A percentile compares a stretch with the other conserved stretches of the same genome.
These are phyloP conservation scores for Phanerodontia chrysosporium DNA, from an alignment of 768 basidiomycete genomes.

Conservation along the genomic window DNA sequence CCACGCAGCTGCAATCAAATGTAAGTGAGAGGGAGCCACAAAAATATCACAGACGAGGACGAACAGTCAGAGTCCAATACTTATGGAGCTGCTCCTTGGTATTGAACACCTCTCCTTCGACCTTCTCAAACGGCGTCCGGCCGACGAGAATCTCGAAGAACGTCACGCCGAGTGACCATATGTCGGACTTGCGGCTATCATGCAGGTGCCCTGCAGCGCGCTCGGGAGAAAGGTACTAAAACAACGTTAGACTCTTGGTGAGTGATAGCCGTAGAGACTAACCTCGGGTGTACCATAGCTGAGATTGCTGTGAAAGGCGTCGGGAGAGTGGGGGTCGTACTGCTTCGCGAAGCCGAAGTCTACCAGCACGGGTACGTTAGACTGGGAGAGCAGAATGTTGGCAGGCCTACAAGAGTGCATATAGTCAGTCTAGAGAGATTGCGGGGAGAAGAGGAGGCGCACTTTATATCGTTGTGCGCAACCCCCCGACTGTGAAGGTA, in stretches of 20 bases:
- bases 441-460: slow-evolving; percentile 22
- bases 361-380: slow-evolving; percentile 81
- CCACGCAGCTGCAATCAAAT: slow-evolving; percentile 52
- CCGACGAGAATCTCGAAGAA: slow-evolving; percentile 94
- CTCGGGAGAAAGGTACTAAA: slow-evolving; percentile 89
- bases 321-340: slow-evolving; percentile 59
- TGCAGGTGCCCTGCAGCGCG: slow-evolving; percentile 85
- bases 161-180: slow-evolving; percentile 84
- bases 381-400: slow-evolving; percentile 81
- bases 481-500: slow-evolving; percentile 82
- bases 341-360: slow-evolving; percentile 97
- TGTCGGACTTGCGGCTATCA: slow-evolving; percentile 89
- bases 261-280: neutral
- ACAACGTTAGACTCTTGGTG: neutral
- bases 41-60: too few species aligned
- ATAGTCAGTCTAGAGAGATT: neutral
- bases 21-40: neutral
- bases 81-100: slow-evolving; percentile 77
- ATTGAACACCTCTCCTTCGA: slow-evolving; percentile 72
- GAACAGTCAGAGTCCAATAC: slow-evolving; percentile 82
- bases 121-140: slow-evolving; percentile 86
- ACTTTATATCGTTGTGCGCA: slow-evolving; percentile 95
- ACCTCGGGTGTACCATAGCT: slow-evolving; percentile 93
- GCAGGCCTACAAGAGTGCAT: slow-evolving; percentile 57
- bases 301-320: slow-evolving; percentile 77